Conservation (phyloP, 2,329 filamentous ascomycete species). For the Ophiostoma sp. region DNA sequence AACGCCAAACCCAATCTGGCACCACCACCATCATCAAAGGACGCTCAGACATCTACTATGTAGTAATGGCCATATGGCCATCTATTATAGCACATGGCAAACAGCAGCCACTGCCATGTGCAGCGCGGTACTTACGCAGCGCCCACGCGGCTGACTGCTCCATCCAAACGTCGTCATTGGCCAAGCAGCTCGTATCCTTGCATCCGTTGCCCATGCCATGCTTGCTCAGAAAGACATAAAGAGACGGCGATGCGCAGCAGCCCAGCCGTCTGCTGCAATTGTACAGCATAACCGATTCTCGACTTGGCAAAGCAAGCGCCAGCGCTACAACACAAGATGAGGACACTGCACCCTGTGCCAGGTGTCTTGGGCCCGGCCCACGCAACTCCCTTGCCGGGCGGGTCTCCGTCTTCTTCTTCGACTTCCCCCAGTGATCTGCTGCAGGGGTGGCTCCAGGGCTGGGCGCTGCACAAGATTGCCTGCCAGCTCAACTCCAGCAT, state of each 20-base stretch:
- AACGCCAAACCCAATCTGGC: background rate
- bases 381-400: background rate
- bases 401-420: background rate
- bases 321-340: background rate
- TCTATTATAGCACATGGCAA: background rate
- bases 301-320: background rate
- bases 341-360: background rate
- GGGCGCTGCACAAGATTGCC: background rate
- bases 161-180: background rate
- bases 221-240: background rate
- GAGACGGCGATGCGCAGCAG: background rate
- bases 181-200: background rate
- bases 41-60: too few species aligned
- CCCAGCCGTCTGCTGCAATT: background rate
- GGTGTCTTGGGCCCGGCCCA: background rate
- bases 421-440: background rate
- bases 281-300: background rate
- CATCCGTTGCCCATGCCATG: too few species aligned
- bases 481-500: background rate
- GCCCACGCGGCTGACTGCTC: background rate
- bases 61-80: background rate
- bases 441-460: background rate
- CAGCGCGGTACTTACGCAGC: background rate
- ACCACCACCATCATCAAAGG: background rate
- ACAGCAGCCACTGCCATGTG: background rate